Evolutionary conservation across 345 rosid genomes (phyloP), one percentile per base, ranked within the genome.

Genomic region (Gossypium ekmanianum): DNA sequence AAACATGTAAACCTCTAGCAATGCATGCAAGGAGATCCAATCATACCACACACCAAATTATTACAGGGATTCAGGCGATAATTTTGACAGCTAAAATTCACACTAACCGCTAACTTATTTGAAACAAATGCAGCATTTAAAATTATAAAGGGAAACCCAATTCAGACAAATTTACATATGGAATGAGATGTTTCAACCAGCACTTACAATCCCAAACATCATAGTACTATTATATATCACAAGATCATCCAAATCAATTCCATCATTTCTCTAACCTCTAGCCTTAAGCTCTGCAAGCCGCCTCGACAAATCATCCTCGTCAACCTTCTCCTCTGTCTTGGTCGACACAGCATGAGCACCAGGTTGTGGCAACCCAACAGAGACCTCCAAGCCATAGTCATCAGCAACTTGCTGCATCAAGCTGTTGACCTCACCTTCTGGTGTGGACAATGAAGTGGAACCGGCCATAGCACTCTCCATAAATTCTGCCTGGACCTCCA

Each of bases 391-490:
- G 27, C 97, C 98, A 71, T 92, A 92, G 80, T 92, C 89, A 84
- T 94, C 97, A 29, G 98, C 98, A 13, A 94, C 98, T 61, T 92
- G 98, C 72, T 94, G 98, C 98, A 94, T 94, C 86, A 94, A 77
- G 86, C 95, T 91, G 85, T 91, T 92, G 72, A 94, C 98, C 76
- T 94, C 98, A 34, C 97, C 98, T 84, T 94, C 97, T 0, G 97
- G 97, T 29, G 98, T 94, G 27, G 98, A 92, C 75, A 92, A 83
- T 0, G 97, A 92, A 59, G 98, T 92, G 9, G 98, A 94, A 29
- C 97, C 98, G 71, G 97, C 97, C 98, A 94, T 94, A 24, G 97
- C 87, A n/a, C 84, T 88, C 95, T 94, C 97, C 98, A 91, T 94
- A 87, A 94, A 94, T 82, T 90, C 98, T 64, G 97, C 97, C 83